Evolutionary conservation across 305 asterid species (phyloP), one percentile per base, ranked within the genome.

Genomic region (Solanum hybrid): DNA sequence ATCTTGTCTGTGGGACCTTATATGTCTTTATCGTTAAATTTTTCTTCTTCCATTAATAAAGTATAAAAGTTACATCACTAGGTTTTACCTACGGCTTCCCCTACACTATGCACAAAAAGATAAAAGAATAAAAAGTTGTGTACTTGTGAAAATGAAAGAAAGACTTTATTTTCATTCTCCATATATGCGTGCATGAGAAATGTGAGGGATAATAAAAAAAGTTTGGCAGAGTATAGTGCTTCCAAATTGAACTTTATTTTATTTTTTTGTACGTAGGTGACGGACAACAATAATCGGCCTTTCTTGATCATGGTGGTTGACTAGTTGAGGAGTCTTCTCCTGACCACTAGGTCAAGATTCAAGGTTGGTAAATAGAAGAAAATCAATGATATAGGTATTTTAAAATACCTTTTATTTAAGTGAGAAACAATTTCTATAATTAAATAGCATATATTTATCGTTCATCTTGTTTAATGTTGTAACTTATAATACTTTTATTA

Each of bases 1-100:
- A 78, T 79, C 86, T 64, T 88, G 37, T 81, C 60, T 4, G 90
- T 81, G 88, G 90, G 81, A 36, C 84, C 90, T 15, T 76, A 76
- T 76, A 10, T 78, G 79, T 79, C 37, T 64, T 88, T 13, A 14
- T 78, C 22, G 60, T 26, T 79, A 79, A 78, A 15, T 79, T 78
- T 42, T 88, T 32, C 78, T 82, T 37, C 75, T 73, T 75, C 86
- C 78, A 56, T 81, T 84, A 45, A 84, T 84, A 51, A 84, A 84
- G 42, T 84, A 51, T 45, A 84, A 51, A 36, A 45, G 87, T 17
- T 45, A 31, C 26, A 29, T 11, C 73, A 84, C 4, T 51, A 51
- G 75, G 31, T 84, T 84, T 84, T 45, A 84, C 75, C 75, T 84
- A 51, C 9, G 26, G 86, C 32, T 40, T 81, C 69, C 10, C 17